Evolutionary conservation across 345 rosid genomes (phyloP).

Genomic region (Boechera retrofracta): DNA sequence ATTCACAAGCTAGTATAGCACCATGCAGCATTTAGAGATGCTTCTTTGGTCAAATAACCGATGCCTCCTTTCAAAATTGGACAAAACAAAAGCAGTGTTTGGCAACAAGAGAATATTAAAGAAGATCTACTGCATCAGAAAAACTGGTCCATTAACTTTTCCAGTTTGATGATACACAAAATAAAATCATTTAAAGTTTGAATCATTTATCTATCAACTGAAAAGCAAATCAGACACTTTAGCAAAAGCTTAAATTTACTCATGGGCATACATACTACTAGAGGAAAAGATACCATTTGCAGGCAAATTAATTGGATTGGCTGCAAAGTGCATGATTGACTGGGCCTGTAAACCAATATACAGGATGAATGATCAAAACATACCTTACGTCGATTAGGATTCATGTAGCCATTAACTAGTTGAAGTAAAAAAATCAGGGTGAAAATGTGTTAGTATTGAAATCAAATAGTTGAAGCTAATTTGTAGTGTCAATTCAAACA

Average conservation of each 20-base stretch:
- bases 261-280: conserved; percentile 32
- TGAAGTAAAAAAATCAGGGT: background rate
- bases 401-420: too few relatives aligned
- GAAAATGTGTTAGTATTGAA: too few relatives aligned
- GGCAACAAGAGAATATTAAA: background rate
- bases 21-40: conserved; percentile 4
- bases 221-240: conserved; percentile 24
- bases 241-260: conserved; percentile 59
- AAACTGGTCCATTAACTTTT: conserved; percentile 28
- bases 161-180: conserved; percentile 10
- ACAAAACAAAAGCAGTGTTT: background rate
- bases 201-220: conserved; percentile 18
- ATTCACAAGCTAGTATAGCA: conserved; percentile 1
- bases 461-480: too few relatives aligned
- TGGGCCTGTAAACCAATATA: conserved; percentile 75
- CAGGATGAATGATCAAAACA: conserved; percentile 46
- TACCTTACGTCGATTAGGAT: background rate
- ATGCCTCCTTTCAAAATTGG: background rate
- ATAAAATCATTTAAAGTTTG: conserved; percentile 30
- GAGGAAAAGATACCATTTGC: conserved; percentile 51
- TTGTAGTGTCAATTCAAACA: too few relatives aligned
- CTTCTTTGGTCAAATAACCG: background rate
- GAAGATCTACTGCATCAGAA: background rate
- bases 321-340: conserved; percentile 80
- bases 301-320: conserved; percentile 59